Percentiles rank a stretch among this genome's conserved stretches.
These are phyloP conservation scores for Acephala macrosclerotiorum DNA, from an alignment of 2,329 filamentous ascomycete genomes.

Conservation along the genomic window DNA sequence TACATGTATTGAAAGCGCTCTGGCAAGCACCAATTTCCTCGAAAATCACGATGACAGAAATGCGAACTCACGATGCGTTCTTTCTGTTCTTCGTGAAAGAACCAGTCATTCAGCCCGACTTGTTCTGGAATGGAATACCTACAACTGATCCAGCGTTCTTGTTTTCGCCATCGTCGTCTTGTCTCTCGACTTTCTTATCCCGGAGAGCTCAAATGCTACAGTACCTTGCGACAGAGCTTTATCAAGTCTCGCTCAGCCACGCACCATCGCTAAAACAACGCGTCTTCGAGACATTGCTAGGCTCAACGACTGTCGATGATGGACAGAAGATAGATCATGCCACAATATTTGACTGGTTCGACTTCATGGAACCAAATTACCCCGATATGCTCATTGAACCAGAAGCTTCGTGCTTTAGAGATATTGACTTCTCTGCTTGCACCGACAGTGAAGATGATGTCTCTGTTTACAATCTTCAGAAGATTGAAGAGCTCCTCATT, in stretches of 20 bases:
- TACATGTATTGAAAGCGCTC: conserved; percentile 79
- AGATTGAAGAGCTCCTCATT: conserved; percentile 76
- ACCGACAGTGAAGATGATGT: conserved; percentile 64
- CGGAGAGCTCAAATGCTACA: conserved; percentile 81
- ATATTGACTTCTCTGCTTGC: conserved; percentile 73
- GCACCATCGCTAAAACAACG: conserved; percentile 74
- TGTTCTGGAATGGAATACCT: conserved; percentile 76
- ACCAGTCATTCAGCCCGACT: conserved; percentile 70
- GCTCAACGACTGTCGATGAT: conserved; percentile 72
- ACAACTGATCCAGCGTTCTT: conserved; percentile 72
- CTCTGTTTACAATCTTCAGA: conserved; percentile 72
- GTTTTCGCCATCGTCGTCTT: conserved; percentile 50
- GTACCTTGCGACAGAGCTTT: conserved; percentile 86
- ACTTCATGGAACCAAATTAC: conserved; percentile 78
- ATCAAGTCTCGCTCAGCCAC: conserved; percentile 74
- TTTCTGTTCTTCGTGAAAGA: conserved; percentile 78
- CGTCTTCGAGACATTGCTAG: conserved; percentile 78
- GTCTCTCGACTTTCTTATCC: conserved; percentile 70
- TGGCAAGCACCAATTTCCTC: conserved; percentile 86
- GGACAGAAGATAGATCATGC: conserved; percentile 71
- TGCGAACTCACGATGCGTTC: conserved; percentile 82
- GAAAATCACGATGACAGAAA: conserved; percentile 75
- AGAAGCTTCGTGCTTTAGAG: conserved; percentile 67
- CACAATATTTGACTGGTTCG: conserved; percentile 90
- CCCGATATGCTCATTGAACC: conserved; percentile 52